Base-by-base conservation (phyloP, 2,329 filamentous ascomycete genomes). In the Talaromyces rugulosus region DNA sequence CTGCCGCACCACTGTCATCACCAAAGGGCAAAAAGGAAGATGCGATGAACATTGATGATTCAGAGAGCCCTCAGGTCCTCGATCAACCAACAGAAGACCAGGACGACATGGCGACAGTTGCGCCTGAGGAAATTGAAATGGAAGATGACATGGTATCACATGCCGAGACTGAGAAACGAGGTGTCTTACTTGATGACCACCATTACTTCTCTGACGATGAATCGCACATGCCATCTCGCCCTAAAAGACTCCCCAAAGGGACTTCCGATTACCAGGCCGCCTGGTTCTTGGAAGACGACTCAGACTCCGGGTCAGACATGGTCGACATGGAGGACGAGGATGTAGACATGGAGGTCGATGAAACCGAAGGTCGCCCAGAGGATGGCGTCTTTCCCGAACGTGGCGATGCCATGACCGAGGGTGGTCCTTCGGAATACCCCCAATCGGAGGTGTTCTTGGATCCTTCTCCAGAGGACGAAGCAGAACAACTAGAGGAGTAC, bases 161-260 rank as follows among this genome's bases (percentile, higher is more conserved):
- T 69, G 82, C 81, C 3, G 78, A 82, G 27, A 79, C 81, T 1
- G 81, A 83, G 51, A 88, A 88, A 72, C 96, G 94, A 77, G 95
- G 94, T 66, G 95, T 99, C 1, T 80, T 99, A 47, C 82, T 99
- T 9, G 95, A 99, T 68, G 94, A 98, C 67, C 94, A 99, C 74
- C 94, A 98, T 74, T 99, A 99, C 76, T 99, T 98, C 72, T 93
- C 93, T 0, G 94, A 98, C 51, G 92, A 95, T 54, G 89, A 95
- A 59, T 78, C 76, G 4, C 81, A 87, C 59, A 80, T 83, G 18
- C 80, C 86, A 18, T 77, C 82, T 40, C 78, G 80, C 34, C 90
- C 91, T 6, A 95, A 89, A 77, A 86, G 87, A 65, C 78, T 99
- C 27, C 95, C 95, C 0, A 91, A 88, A 75, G 95, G 95, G 65